Conservation (phyloP, 2,329 filamentous ascomycete genomes). For the Thelonectria blattea region DNA sequence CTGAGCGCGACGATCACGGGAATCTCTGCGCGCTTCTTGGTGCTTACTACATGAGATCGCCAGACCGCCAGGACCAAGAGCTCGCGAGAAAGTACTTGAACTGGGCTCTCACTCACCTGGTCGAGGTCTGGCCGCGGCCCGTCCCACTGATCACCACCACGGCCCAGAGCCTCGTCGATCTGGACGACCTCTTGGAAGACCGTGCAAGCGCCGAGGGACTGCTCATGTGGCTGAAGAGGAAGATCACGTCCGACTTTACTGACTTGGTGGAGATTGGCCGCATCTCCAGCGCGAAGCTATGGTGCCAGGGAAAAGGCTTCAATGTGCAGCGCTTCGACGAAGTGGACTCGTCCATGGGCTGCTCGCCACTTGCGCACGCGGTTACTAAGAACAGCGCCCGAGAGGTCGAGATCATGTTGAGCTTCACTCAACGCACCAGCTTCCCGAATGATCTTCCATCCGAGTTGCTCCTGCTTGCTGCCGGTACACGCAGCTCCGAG, state of each 20-base stretch:
- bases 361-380: constrained; percentile 3
- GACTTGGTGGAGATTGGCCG: neutral
- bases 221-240: constrained; percentile 2
- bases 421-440: neutral
- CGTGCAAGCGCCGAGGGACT: neutral
- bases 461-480: constrained; percentile 3
- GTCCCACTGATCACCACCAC: neutral
- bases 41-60: constrained; percentile 8
- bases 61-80: neutral
- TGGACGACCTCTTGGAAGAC: constrained; percentile 2
- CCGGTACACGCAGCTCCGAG: constrained; percentile 1
- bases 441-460: neutral
- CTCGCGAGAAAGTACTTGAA: neutral
- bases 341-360: constrained; percentile 3
- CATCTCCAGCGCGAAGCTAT: neutral
- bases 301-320: constrained; percentile 11
- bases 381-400: neutral
- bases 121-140: neutral
- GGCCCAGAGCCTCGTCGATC: constrained; percentile 8
- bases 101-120: constrained; percentile 1
- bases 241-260: neutral
- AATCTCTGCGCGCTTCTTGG: neutral
- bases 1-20: neutral
- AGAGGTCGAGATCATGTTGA: constrained; percentile 1
- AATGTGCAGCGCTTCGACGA: constrained; percentile 7